Evolutionary conservation across 352 stramenopile species (phyloP).

Genomic region (Pythium oligandrum): DNA sequence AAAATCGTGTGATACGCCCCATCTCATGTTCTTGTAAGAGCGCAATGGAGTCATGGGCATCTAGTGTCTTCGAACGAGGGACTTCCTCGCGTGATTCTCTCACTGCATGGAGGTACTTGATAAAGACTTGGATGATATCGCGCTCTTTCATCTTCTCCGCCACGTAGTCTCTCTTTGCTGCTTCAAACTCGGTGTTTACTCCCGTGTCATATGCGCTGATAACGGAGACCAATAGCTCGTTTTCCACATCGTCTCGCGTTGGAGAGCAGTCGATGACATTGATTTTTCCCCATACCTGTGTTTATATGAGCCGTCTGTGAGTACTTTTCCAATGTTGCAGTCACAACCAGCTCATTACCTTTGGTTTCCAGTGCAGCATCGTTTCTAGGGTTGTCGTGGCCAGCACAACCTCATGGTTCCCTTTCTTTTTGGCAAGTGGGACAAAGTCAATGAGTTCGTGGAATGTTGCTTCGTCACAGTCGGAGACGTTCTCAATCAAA

Average conservation of each 20-base stretch:
- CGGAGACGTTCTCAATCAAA: conserved; percentile 38
- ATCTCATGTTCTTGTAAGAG: conserved; percentile 15
- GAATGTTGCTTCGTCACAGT: conserved; percentile 35
- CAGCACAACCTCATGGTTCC: conserved; percentile 38
- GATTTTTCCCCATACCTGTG: conserved; percentile 48
- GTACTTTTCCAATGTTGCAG: no score
- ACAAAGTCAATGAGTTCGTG: conserved; percentile 35
- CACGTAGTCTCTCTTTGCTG: conserved; percentile 14
- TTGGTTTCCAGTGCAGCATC: conserved; percentile 36
- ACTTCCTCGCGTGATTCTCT: no score
- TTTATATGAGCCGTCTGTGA: no score
- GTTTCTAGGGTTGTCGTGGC: conserved; percentile 27
- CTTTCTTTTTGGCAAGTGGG: conserved; percentile 31
- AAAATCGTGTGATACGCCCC: conserved; percentile 10
- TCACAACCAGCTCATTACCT: conserved; percentile 16
- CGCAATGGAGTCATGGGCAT: background rate
- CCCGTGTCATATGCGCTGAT: no score
- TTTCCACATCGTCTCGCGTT: conserved; percentile 27
- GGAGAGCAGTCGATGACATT: conserved; percentile 39
- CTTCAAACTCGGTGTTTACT: conserved; percentile 18
- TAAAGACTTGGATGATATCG: conserved; percentile 7
- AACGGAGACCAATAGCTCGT: conserved; percentile 19
- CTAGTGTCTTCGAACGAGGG: background rate
- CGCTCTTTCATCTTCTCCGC: conserved; percentile 3
- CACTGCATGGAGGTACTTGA: conserved; percentile 8